phyloP scores from a whole-genome alignment of 192 early-diverging fungal species.

The Coemansia sp. region DNA sequence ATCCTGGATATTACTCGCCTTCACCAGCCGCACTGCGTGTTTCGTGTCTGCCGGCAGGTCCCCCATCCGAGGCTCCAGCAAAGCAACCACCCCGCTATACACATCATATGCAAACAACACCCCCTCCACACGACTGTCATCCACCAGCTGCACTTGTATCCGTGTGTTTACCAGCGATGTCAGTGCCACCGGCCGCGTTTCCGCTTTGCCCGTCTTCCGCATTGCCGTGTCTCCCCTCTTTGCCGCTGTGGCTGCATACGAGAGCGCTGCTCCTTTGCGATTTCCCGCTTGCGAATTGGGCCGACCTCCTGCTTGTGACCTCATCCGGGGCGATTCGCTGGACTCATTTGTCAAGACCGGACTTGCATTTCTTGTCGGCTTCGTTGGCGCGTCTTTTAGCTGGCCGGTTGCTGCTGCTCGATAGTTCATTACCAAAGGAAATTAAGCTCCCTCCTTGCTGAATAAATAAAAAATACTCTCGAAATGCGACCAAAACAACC shows the following conservation, averaged over 20 bases:
- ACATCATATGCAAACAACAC: slow-evolving; percentile 45
- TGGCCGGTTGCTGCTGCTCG: slow-evolving; percentile 47
- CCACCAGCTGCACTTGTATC: slow-evolving; percentile 25
- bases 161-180: slow-evolving; percentile 27
- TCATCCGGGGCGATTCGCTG: slow-evolving; percentile 39
- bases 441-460: not conserved
- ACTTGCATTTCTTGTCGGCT: slow-evolving; percentile 9
- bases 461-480: not conserved
- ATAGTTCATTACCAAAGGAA: slow-evolving; percentile 32
- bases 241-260: slow-evolving; percentile 41
- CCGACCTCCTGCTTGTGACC: slow-evolving; percentile 13
- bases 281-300: not conserved
- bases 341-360: slow-evolving; percentile 11
- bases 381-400: slow-evolving; percentile 30
- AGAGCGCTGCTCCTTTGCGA: slow-evolving; percentile 14
- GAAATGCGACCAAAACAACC: no score
- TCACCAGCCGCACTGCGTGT: not conserved
- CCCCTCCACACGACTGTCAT: slow-evolving; percentile 28
- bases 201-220: slow-evolving; percentile 8
- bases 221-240: slow-evolving; percentile 18
- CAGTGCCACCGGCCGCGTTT: slow-evolving; percentile 15
- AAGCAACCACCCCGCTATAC: slow-evolving; percentile 43
- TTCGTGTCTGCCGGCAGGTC: not conserved
- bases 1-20: not conserved
- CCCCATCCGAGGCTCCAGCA: slow-evolving; percentile 11